phyloP scores from a whole-genome alignment of 2,329 filamentous ascomycete genomes.

The Bipolaris cookei region DNA sequence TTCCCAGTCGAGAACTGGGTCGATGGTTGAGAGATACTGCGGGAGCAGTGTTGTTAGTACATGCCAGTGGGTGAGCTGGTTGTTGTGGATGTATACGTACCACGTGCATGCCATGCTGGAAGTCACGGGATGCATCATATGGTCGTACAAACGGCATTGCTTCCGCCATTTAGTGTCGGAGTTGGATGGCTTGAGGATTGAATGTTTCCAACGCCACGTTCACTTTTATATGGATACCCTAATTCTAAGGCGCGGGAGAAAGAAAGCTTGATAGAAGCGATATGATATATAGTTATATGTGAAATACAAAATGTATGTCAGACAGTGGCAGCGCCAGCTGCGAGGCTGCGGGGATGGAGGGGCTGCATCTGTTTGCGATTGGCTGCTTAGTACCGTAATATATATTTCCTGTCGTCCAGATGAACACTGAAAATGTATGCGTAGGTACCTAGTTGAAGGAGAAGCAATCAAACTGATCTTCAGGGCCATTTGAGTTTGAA shows the following conservation, averaged over 20 bases:
- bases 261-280: not conserved
- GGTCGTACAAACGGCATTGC: conserved; percentile 24
- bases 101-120: conserved; percentile 25
- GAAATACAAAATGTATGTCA: not conserved
- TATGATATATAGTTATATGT: not conserved
- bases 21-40: conserved; percentile 38
- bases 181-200: too few species aligned
- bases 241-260: not conserved
- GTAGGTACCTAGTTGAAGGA: not conserved
- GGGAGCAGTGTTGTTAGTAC: not conserved
- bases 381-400: not conserved
- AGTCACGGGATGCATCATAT: conserved; percentile 27
- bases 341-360: not conserved
- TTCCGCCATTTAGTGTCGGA: conserved; percentile 7
- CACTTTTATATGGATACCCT: too few species aligned
- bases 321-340: not conserved
- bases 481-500: not conserved
- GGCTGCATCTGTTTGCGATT: not conserved
- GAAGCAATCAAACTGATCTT: not conserved
- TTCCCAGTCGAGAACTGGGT: conserved; percentile 30
- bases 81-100: conserved; percentile 10
- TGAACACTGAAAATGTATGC: not conserved
- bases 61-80: not conserved
- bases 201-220: too few species aligned
- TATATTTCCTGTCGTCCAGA: not conserved